Conservation (phyloP, 495 filamentous ascomycete species). For the Lophiostoma macrostomum region DNA sequence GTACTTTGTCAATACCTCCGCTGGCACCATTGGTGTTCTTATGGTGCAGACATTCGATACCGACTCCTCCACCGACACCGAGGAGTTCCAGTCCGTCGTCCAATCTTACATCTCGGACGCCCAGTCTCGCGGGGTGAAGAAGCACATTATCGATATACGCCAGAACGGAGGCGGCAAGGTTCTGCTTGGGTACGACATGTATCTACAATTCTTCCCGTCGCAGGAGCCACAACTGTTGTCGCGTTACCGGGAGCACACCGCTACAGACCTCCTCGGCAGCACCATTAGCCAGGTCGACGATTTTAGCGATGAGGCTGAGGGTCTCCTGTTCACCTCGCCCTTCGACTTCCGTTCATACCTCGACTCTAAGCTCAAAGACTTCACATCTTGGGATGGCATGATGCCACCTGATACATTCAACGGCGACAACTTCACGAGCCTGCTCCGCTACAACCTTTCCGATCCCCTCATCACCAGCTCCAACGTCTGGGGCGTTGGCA, state of each 20-base stretch:
- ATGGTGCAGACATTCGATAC: conserved; percentile 33
- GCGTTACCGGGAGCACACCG: conserved; percentile 26
- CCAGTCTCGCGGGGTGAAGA: conserved; percentile 28
- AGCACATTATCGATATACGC: conserved; percentile 42
- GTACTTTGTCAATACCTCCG: conserved; percentile 28
- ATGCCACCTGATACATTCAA: conserved; percentile 12
- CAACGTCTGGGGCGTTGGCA: conserved; percentile 17
- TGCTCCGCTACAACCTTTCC: conserved; percentile 35
- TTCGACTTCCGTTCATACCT: conserved; percentile 32
- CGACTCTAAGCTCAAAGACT: conserved; percentile 20
- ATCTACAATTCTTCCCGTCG: conserved; percentile 42
- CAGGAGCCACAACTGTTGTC: conserved; percentile 33
- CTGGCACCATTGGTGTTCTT: conserved; percentile 23
- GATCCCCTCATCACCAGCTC: conserved; percentile 24
- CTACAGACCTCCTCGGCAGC: conserved; percentile 26
- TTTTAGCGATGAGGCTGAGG: conserved; percentile 7
- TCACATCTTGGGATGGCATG: conserved; percentile 28
- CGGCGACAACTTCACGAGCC: conserved; percentile 29
- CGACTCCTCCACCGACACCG: conserved; percentile 11
- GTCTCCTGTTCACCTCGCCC: conserved; percentile 25
- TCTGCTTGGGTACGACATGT: conserved; percentile 41
- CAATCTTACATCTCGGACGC: conserved; percentile 26
- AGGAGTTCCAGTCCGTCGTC: conserved; percentile 22
- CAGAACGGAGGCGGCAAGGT: conserved; percentile 43
- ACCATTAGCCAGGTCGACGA: background rate